Conservation (phyloP, 768 basidiomycete genomes). For the Amanita pallidorosea region DNA sequence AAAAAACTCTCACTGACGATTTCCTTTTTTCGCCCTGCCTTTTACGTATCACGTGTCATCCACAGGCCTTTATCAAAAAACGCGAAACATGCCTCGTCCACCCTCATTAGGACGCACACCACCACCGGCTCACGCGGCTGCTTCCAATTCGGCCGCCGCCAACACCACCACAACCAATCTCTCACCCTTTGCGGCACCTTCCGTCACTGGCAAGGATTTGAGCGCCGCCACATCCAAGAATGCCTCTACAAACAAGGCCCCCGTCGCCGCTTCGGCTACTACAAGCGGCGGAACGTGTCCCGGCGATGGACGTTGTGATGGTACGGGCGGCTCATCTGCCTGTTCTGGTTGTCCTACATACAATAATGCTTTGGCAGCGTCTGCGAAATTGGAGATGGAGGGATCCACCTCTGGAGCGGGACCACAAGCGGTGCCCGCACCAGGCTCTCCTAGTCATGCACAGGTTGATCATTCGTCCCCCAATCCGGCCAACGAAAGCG, state of each 20-base stretch:
- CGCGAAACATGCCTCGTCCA: conserved; percentile 66
- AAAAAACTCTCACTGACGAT: conserved; percentile 7
- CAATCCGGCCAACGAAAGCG: conserved; percentile 8
- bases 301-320: conserved; percentile 96
- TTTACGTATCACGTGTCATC: conserved; percentile 3
- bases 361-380: conserved; percentile 67
- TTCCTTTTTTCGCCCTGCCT: conserved; percentile 7
- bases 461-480: conserved; percentile 8
- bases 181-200: conserved; percentile 18
- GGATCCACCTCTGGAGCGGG: conserved; percentile 17
- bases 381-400: conserved; percentile 29
- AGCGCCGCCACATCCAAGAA: conserved; percentile 11
- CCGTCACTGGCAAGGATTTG: conserved; percentile 13
- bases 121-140: conserved; percentile 15
- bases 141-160: conserved; percentile 12
- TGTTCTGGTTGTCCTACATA: conserved; percentile 96
- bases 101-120: conserved; percentile 39
- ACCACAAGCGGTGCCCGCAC: conserved; percentile 7
- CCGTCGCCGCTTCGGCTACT: conserved; percentile 7
- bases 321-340: conserved; percentile 86
- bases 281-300: conserved; percentile 72
- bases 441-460: conserved; percentile 5
- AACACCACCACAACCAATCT: conserved; percentile 18
- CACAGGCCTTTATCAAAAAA: conserved; percentile 80
- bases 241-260: conserved; percentile 4